Percentiles rank a stretch among this genome's conserved stretches.
These are phyloP conservation scores for Chrysochromulina tobinii DNA, from an alignment of 78 protist genomes.

Conservation along the genomic window DNA sequence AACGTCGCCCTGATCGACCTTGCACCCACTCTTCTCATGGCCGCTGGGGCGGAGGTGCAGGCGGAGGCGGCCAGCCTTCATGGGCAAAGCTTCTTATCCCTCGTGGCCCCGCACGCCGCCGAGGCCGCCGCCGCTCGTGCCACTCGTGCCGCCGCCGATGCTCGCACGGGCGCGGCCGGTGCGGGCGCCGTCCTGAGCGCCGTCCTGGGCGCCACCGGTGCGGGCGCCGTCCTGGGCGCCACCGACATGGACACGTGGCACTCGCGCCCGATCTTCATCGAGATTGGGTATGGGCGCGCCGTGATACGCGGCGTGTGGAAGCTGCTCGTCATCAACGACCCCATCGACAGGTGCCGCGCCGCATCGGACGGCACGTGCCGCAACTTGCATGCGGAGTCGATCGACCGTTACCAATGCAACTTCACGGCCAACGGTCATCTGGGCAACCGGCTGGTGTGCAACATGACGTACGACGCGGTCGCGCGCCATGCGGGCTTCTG, in stretches of 20 bases:
- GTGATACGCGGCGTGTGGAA: background rate
- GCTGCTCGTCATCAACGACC: background rate
- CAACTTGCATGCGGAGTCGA: background rate
- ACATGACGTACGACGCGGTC: slow-evolving; percentile 2
- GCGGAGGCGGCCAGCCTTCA: too few species aligned
- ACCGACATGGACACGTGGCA: too few species aligned
- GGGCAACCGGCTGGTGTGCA: background rate
- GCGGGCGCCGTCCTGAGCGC: too few species aligned
- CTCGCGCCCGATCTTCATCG: background rate
- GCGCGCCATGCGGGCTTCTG: background rate
- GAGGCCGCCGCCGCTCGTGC: too few species aligned
- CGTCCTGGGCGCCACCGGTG: too few species aligned
- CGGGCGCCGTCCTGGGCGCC: too few species aligned
- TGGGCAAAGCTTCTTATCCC: too few species aligned
- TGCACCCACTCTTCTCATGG: background rate
- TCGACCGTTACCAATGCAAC: background rate
- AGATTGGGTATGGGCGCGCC: background rate
- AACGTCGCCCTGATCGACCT: background rate
- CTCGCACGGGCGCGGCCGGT: too few species aligned
- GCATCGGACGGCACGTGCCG: background rate
- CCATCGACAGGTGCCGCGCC: background rate
- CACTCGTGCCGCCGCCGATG: too few species aligned
- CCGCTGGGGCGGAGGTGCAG: background rate
- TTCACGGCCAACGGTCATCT: background rate
- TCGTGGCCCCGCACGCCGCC: too few species aligned